A percentile compares a stretch with the other conserved stretches of the same genome.
phyloP scores from a whole-genome alignment of 2,329 filamentous ascomycete species.

The Colletotrichum caudatum region DNA sequence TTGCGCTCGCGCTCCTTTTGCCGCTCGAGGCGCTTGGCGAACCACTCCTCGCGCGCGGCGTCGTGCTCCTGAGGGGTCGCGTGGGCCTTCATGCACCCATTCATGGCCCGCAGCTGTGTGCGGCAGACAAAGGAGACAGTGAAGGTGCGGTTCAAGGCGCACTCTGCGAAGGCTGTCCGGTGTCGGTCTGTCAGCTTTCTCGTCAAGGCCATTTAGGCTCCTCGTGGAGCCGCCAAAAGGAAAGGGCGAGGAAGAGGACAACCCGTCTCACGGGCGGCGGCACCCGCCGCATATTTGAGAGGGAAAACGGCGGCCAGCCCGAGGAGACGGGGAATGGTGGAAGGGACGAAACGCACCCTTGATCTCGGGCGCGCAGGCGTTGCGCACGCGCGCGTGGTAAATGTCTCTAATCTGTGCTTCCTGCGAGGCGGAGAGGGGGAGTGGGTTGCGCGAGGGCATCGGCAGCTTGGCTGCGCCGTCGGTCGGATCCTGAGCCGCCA shows the following conservation, averaged over 20 bases:
- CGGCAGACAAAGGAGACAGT: slow-evolving; percentile 90
- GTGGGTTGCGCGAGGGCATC: slow-evolving; percentile 78
- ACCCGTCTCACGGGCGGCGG: no score
- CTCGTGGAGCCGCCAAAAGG: neutral
- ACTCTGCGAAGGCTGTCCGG: slow-evolving; percentile 86
- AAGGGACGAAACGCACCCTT: slow-evolving; percentile 67
- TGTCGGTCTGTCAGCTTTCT: neutral
- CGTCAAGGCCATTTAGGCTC: neutral
- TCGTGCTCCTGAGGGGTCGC: slow-evolving; percentile 89
- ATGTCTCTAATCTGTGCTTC: slow-evolving; percentile 85
- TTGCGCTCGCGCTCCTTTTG: slow-evolving; percentile 75
- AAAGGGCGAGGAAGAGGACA: neutral
- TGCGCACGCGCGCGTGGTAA: slow-evolving; percentile 83
- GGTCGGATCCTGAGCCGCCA: slow-evolving; percentile 54
- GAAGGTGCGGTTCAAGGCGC: slow-evolving; percentile 87
- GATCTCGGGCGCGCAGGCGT: slow-evolving; percentile 81
- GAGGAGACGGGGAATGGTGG: neutral
- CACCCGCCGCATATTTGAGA: neutral
- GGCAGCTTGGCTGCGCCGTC: slow-evolving; percentile 44
- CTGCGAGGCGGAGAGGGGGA: slow-evolving; percentile 85
- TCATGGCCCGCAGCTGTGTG: slow-evolving; percentile 85
- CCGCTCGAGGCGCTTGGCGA: slow-evolving; percentile 79
- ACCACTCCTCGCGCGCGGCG: slow-evolving; percentile 93
- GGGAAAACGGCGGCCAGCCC: neutral
- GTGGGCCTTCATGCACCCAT: slow-evolving; percentile 89